Base-by-base conservation (phyloP, 2,329 filamentous ascomycete genomes). In the Ceratocystis harringtonii region DNA sequence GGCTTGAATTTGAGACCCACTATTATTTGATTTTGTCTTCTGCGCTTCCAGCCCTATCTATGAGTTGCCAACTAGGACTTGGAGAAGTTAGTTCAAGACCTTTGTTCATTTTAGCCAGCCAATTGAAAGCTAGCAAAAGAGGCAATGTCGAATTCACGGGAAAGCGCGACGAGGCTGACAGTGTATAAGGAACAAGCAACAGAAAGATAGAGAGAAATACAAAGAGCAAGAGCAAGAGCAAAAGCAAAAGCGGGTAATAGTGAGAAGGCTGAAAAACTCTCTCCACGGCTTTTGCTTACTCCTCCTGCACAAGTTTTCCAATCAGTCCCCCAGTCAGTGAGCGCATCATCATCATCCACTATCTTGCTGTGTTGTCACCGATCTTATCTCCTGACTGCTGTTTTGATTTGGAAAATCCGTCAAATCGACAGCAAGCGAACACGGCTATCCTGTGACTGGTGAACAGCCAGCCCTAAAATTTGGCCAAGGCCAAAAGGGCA, bases 281-380 rank as follows among this genome's bases (percentile, higher is more conserved):
- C 32, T 61, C 15, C 15, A 12, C 60, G n/a, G 5, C 25, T 44
- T 44, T 61, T 19, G 43, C 5, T 41, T 52, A 32, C 58, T 64
- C 41, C 55, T 41, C 61, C 32, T 61, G 30, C 45, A 43, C 58
- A 61, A 44, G 58, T n/a, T 22, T 58, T 17, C 55, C 55, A 36
- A 61, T 12, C 58, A 41, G 36, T 8, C 8, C 36, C 36, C 36
- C 12, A 15, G 12, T 41, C 3, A 41, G 36, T 41, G 12, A 41
- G 36, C 10, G 10, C 36, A 41, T 41, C 36, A 28, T 28, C 57
- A 44, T 28, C 57, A 44, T 61, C 36, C 36, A 22, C 17, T 15
- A 5, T 44, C 36, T 36, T 32, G 36, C 32, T 43, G 50, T 25
- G 50, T 28, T 55, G 50, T 57, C 52, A 12, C 28, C 22, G 22